A percentile compares a stretch with the other conserved stretches of the same genome.
phyloP scores from a whole-genome alignment of 345 rosid species.

The Hypericum androsaemum region DNA sequence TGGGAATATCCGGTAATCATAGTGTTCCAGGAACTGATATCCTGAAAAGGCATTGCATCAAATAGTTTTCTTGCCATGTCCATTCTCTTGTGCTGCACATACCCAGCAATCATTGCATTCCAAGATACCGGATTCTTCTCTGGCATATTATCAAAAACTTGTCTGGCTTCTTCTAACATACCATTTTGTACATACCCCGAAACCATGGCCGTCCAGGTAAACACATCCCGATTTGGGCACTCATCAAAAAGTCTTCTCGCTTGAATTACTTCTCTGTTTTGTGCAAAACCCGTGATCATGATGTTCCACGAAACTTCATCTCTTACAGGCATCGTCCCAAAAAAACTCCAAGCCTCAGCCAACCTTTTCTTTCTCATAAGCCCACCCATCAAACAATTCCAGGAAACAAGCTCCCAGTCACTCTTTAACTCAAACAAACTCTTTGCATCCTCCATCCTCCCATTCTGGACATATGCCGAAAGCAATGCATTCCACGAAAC shows the following conservation, averaged over 20 bases:
- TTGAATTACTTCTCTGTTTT: constrained; percentile 42
- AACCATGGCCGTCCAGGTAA: constrained; percentile 69
- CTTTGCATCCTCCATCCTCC: constrained; percentile 35
- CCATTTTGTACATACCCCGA: constrained; percentile 53
- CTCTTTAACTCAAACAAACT: constrained; percentile 37
- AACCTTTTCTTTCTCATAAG: constrained; percentile 46
- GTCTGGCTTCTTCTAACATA: constrained; percentile 46
- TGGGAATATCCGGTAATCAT: constrained; percentile 66
- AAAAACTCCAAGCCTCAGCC: constrained; percentile 41
- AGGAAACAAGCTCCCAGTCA: constrained; percentile 42
- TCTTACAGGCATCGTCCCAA: constrained; percentile 37
- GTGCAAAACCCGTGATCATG: constrained; percentile 53
- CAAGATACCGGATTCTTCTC: constrained; percentile 41
- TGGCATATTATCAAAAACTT: constrained; percentile 53
- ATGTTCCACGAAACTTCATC: constrained; percentile 74
- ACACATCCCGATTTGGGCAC: constrained; percentile 48
- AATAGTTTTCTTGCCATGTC: constrained; percentile 36
- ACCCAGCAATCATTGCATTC: constrained; percentile 68
- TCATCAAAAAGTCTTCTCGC: constrained; percentile 41
- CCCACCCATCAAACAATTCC: constrained; percentile 54
- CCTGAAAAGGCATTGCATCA: constrained; percentile 45
- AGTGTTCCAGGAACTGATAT: constrained; percentile 65
- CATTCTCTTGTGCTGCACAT: constrained; percentile 41
- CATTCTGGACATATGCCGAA: constrained; percentile 52
- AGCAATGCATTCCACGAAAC: constrained; percentile 68